A percentile compares a stretch with the other conserved stretches of the same genome.
These are phyloP conservation scores for Tetraselmis chui DNA, from an alignment of 139 green algal genomes.

Conservation along the genomic window DNA sequence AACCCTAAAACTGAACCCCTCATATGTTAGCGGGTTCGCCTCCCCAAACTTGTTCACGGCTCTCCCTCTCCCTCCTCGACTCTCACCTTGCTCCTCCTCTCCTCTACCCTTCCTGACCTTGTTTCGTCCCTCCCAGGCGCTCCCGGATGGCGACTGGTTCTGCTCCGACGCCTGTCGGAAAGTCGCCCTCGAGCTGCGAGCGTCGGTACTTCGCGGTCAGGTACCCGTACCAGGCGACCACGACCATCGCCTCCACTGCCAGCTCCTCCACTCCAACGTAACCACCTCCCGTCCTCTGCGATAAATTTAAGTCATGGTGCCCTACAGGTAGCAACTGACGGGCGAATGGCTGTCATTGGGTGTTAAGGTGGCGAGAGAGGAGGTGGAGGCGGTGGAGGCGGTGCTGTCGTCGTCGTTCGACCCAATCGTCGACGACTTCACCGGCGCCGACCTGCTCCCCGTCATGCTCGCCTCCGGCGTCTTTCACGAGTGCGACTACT, in stretches of 20 bases:
- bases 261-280: background rate
- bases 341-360: background rate
- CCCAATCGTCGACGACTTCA: slow-evolving; percentile 76
- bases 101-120: too few species aligned
- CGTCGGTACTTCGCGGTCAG: slow-evolving; percentile 32
- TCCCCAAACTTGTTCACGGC: too few species aligned
- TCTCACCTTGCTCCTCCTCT: too few species aligned
- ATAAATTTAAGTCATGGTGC: too few species aligned
- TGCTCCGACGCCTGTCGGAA: slow-evolving; percentile 61
- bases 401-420: slow-evolving; percentile 66
- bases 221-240: slow-evolving; percentile 20
- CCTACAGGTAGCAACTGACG: too few species aligned
- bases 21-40: too few species aligned
- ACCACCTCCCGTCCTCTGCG: background rate
- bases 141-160: slow-evolving; percentile 75
- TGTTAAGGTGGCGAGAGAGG: background rate
- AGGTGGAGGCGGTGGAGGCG: background rate
- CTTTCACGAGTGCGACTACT: slow-evolving; percentile 74
- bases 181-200: slow-evolving; percentile 39
- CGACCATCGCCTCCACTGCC: slow-evolving; percentile 1
- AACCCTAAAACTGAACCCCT: too few species aligned
- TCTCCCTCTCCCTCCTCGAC: too few species aligned
- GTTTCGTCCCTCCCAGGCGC: slow-evolving; percentile 5
- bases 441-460: slow-evolving; percentile 71
- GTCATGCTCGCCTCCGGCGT: slow-evolving; percentile 57